Conservation (phyloP, 164 flowering plant genomes). For the Paratinospora sagittata region DNA sequence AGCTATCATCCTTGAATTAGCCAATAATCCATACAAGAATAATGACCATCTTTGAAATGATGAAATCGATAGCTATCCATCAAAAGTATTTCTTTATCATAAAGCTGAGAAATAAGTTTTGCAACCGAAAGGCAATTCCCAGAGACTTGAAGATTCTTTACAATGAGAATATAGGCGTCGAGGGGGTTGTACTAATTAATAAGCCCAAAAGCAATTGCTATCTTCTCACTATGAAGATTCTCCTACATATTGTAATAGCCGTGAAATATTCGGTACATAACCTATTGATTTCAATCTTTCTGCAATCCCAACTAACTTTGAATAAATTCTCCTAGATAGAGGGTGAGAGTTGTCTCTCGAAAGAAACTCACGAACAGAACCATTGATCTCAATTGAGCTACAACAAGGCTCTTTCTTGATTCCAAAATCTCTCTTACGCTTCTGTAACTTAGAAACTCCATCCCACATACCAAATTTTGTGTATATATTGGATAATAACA, state of each 20-base stretch:
- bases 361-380: too few species aligned
- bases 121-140: slow-evolving; percentile 56
- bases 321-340: too few species aligned
- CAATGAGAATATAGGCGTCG: slow-evolving; percentile 50
- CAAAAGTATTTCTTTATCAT: slow-evolving; percentile 48
- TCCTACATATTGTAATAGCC: slow-evolving; percentile 52
- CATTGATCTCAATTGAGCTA: too few species aligned
- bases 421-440: slow-evolving; percentile 52
- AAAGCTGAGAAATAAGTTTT: slow-evolving; percentile 48
- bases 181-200: slow-evolving; percentile 25
- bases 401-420: too few species aligned
- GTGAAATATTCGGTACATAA: slow-evolving; percentile 50
- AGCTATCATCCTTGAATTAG: too few species aligned
- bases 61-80: slow-evolving; percentile 61
- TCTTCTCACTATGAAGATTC: slow-evolving; percentile 67
- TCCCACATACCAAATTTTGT: slow-evolving; percentile 62
- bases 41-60: slow-evolving; percentile 47
- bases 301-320: too few species aligned
- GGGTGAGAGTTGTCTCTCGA: too few species aligned
- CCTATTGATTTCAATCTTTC: slow-evolving; percentile 46
- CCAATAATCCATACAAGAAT: too few species aligned
- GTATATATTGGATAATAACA: slow-evolving; percentile 55
- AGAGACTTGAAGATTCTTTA: slow-evolving; percentile 71
- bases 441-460: slow-evolving; percentile 44
- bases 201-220: slow-evolving; percentile 69